A percentile compares a stretch with the other conserved stretches of the same genome.
Conservation (phyloP, 192 early-diverging fungal species). For the Fimicolochytrium jonesii region DNA sequence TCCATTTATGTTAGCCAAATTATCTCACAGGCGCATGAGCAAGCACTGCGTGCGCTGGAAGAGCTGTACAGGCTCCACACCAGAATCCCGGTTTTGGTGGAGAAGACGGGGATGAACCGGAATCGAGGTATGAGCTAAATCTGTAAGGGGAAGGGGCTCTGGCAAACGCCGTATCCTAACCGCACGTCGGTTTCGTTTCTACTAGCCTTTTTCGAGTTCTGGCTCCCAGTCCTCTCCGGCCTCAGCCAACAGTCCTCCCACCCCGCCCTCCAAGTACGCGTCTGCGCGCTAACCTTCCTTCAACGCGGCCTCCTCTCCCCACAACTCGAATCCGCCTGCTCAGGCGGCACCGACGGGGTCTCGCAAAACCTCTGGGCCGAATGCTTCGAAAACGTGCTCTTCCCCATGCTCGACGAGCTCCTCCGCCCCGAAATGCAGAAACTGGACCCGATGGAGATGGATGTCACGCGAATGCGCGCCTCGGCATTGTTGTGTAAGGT, state of each 20-base stretch:
- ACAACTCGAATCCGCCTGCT: constrained; percentile 36
- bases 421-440: constrained; percentile 63
- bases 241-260: constrained; percentile 71
- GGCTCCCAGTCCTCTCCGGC: constrained; percentile 72
- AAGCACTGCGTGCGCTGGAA: constrained; percentile 65
- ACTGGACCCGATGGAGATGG: constrained; percentile 61
- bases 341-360: neutral
- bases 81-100: constrained; percentile 48
- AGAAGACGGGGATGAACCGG: constrained; percentile 27
- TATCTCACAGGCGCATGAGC: too few relatives aligned
- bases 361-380: constrained; percentile 48
- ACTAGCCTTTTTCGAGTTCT: constrained; percentile 68
- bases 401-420: constrained; percentile 83
- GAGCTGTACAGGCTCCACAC: constrained; percentile 59
- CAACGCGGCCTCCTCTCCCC: constrained; percentile 70
- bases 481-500: constrained; percentile 67
- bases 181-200: constrained; percentile 2
- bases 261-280: constrained; percentile 73
- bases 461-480: constrained; percentile 73
- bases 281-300: constrained; percentile 74
- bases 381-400: constrained; percentile 80
- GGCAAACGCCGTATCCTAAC: constrained; percentile 3
- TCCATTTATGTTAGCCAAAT: too few relatives aligned
- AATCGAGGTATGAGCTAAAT: constrained; percentile 36
- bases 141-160: neutral